Percentiles rank a stretch among this genome's conserved stretches.
Conservation (phyloP, 257 asterid species). For the Nicotiana attenuata region DNA sequence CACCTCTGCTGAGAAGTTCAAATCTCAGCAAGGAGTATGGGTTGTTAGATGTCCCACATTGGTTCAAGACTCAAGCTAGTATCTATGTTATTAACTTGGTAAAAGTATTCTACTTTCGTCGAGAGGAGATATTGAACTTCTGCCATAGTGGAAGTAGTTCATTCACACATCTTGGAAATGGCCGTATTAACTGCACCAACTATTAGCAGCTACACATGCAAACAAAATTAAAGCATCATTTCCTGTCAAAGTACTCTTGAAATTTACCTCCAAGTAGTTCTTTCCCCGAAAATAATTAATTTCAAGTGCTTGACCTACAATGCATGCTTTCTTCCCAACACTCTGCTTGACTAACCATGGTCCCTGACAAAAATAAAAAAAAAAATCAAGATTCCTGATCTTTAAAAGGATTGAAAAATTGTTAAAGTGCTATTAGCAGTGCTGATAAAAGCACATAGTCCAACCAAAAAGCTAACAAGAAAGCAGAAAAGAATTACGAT, state of each 20-base stretch:
- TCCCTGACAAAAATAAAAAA: slow-evolving; percentile 56
- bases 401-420: not conserved
- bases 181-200: not conserved
- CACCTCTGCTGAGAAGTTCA: not conserved
- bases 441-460: slow-evolving; percentile 3
- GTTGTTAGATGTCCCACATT: not conserved
- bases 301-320: slow-evolving; percentile 80
- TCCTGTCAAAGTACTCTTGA: not conserved
- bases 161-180: not conserved
- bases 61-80: not conserved
- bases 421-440: not conserved
- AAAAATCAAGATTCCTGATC: not conserved
- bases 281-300: slow-evolving; percentile 76
- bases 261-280: slow-evolving; percentile 91
- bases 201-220: not conserved
- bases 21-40: not conserved
- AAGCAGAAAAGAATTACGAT: not conserved
- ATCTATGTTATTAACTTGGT: too few species aligned
- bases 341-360: slow-evolving; percentile 97
- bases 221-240: not conserved
- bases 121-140: not conserved
- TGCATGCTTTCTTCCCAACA: slow-evolving; percentile 83
- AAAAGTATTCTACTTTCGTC: not conserved
- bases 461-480: not conserved
- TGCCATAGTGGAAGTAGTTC: not conserved